Base-by-base conservation (phyloP, 2,329 filamentous ascomycete genomes). In the Trichoderma atroviride region DNA sequence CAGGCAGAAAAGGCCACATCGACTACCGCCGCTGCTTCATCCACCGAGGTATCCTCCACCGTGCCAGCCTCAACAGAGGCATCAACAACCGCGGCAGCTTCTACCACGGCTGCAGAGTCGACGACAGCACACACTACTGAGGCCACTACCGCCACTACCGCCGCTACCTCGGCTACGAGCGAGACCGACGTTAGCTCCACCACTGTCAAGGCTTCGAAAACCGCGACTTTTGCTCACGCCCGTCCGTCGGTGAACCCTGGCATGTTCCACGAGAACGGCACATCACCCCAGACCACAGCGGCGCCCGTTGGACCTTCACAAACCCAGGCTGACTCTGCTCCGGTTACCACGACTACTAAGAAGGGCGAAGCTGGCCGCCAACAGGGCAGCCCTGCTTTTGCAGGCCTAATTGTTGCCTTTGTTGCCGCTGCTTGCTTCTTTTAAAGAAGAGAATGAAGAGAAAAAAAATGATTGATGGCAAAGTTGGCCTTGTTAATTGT, bases 251-350 rank as follows among this genome's bases (percentile, higher is more conserved):
- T 79, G 50, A 71, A 75, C 69, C 83, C 82, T 16, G 85, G 83
- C 73, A 81, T 88, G 73, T 88, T 88, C 81, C 84, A 84, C 68
- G 85, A 88, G 79, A 85, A 86, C 68, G 75, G 75, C 71, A 84
- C 80, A 22, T 72, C 75, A 14, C 47, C 69, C 70, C 5, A 71
- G 56, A 59, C 60, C 5, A 50, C 68, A 16, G 14, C 68, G 19
- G 40, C 50, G 1, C 52, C 60, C 11, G 70, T 68, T 37, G 70
- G 71, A 27, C 72, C 76, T 14, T 72, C 75, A 10, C 70, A 75
- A 22, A 72, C 76, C 55, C 69, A 76, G 62, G 70, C 69, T 16
- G 75, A 74, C 14, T 74, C 77, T 27, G 72, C 77, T 13, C 72
- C 77, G 11, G 74, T 81, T 14, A 76, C 75, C 14, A 77, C 79